phyloP scores from a whole-genome alignment of 179 eudicot species.

The Sideroxylon spinosum region DNA sequence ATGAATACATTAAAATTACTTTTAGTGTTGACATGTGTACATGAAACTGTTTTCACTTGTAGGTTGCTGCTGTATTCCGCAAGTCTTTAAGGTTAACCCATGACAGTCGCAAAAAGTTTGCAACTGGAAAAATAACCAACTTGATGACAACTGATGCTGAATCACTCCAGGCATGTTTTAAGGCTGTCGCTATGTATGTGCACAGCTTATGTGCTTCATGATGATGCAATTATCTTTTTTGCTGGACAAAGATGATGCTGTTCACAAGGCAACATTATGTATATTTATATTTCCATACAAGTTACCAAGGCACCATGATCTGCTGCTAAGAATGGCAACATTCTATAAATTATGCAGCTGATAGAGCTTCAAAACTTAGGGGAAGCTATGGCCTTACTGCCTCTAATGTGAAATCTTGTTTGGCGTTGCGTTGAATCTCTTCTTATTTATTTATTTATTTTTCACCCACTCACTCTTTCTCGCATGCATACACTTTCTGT shows the following conservation, averaged over 20 bases:
- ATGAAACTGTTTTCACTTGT: constrained; percentile 18
- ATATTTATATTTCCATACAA: background rate
- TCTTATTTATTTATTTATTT: too few species aligned
- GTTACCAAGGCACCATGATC: background rate
- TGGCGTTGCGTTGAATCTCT: background rate
- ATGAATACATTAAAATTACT: background rate
- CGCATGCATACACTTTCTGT: background rate
- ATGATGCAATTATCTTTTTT: background rate
- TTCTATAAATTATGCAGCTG: background rate
- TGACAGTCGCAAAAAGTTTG: constrained; percentile 75
- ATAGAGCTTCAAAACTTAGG: background rate
- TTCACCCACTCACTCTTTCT: background rate
- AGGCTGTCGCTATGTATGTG: background rate
- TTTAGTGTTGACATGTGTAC: constrained; percentile 6
- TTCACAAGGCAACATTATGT: background rate
- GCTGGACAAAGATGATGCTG: background rate
- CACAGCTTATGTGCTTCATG: background rate
- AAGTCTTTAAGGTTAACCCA: constrained; percentile 83
- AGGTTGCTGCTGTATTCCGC: constrained; percentile 93
- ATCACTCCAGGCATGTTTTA: constrained; percentile 67
- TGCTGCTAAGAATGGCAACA: background rate
- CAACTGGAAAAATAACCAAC: constrained; percentile 84
- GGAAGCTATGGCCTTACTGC: background rate
- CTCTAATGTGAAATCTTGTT: too few species aligned
- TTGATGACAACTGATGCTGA: constrained; percentile 95